These are phyloP conservation scores for Fusarium scirpi DNA, from an alignment of 2,329 filamentous ascomycete species.

Conservation along the genomic window DNA sequence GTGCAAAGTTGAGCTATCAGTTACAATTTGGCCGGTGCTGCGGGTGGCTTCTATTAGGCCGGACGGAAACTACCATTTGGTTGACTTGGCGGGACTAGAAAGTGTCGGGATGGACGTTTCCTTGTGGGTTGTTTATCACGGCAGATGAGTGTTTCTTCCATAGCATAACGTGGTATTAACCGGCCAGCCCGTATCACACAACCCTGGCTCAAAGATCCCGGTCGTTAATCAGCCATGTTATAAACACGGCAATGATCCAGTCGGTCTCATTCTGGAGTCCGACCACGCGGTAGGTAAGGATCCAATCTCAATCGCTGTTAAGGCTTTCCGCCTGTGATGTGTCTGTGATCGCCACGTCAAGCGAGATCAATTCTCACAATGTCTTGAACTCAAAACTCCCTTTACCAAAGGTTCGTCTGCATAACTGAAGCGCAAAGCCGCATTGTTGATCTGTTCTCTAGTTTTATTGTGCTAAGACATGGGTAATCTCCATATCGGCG, in stretches of 20 bases:
- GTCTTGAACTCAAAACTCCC: constrained; percentile 8
- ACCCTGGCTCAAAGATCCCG: constrained; percentile 9
- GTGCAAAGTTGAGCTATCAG: background rate
- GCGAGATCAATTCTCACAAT: background rate
- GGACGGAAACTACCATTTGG: background rate
- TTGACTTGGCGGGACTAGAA: background rate
- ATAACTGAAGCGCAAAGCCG: background rate
- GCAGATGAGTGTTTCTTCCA: background rate
- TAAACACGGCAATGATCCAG: constrained; percentile 5
- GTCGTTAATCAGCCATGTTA: constrained; percentile 15
- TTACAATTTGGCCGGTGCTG: background rate
- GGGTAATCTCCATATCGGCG: constrained; percentile 5
- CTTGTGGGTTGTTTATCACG: background rate
- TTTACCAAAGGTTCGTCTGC: background rate
- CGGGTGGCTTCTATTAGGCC: constrained; percentile 14
- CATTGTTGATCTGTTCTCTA: background rate
- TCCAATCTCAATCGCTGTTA: background rate
- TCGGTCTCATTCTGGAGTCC: background rate
- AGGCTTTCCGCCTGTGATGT: background rate
- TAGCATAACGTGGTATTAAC: constrained; percentile 9
- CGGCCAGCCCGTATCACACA: constrained; percentile 10
- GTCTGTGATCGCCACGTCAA: background rate
- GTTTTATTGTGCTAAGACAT: constrained; percentile 3
- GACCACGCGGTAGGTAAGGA: background rate
- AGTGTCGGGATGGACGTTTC: background rate